Evolutionary conservation across 2,329 filamentous ascomycete species (phyloP).

Genomic region (Emericellopsis cladophorae): DNA sequence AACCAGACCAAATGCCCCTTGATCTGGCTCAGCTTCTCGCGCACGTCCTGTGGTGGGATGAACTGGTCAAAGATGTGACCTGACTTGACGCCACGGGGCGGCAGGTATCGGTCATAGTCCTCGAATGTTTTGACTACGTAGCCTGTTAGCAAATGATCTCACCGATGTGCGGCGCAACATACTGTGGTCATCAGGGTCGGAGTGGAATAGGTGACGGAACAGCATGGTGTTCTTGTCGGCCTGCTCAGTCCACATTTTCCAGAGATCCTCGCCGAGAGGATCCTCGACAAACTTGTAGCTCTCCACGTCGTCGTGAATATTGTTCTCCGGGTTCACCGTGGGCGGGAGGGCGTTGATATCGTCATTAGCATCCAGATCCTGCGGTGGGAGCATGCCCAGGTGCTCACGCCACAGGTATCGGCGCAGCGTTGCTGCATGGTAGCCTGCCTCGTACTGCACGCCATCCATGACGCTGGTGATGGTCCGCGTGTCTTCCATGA

Average conservation of each 20-base stretch:
- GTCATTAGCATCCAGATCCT: slow-evolving; percentile 52
- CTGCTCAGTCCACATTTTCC: slow-evolving; percentile 54
- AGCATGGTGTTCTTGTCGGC: slow-evolving; percentile 61
- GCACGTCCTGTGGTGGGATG: slow-evolving; percentile 59
- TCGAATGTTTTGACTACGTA: slow-evolving; percentile 69
- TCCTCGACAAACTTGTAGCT: slow-evolving; percentile 56
- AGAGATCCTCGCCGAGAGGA: slow-evolving; percentile 54
- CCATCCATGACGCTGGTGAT: slow-evolving; percentile 70
- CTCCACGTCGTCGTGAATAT: slow-evolving; percentile 47
- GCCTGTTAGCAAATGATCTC: slow-evolving; percentile 1
- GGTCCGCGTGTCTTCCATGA: slow-evolving; percentile 71
- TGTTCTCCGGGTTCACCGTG: slow-evolving; percentile 50
- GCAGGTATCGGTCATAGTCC: slow-evolving; percentile 75
- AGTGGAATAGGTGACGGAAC: slow-evolving; percentile 72
- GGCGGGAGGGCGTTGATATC: slow-evolving; percentile 68
- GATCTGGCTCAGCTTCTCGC: slow-evolving; percentile 64
- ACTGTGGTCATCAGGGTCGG: slow-evolving; percentile 80
- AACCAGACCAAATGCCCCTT: slow-evolving; percentile 90
- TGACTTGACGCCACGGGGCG: slow-evolving; percentile 56
- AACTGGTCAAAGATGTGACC: slow-evolving; percentile 81
- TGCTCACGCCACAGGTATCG: slow-evolving; percentile 86
- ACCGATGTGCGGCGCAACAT: slow-evolving; percentile 3
- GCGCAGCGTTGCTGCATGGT: slow-evolving; percentile 69
- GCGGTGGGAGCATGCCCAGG: slow-evolving; percentile 64
- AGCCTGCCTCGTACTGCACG: slow-evolving; percentile 61